Conservation (phyloP, 2,329 filamentous ascomycete species). For the Xylaria sp. region DNA sequence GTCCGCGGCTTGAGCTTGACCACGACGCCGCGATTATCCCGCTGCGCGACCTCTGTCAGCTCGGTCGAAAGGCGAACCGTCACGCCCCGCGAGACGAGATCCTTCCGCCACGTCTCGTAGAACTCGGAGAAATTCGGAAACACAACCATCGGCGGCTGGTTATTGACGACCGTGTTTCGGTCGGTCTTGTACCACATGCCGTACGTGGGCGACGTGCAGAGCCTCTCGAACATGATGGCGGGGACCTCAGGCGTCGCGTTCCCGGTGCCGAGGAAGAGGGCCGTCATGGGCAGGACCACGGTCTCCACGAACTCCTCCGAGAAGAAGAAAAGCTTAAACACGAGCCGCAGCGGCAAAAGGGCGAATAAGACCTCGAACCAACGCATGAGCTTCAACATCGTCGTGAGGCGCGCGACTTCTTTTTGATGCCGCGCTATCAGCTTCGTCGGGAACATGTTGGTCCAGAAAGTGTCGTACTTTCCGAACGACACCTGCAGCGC, state of each 20-base stretch:
- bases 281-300: constrained; percentile 52
- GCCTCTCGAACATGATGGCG: constrained; percentile 50
- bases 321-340: constrained; percentile 49
- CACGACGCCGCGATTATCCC: constrained; percentile 62
- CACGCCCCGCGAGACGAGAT: constrained; percentile 61
- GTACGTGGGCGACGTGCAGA: constrained; percentile 60
- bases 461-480: constrained; percentile 67
- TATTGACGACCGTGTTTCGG: constrained; percentile 51
- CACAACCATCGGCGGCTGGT: constrained; percentile 68
- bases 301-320: constrained; percentile 50
- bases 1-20: constrained; percentile 57
- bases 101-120: constrained; percentile 63
- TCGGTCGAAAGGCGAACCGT: constrained; percentile 64
- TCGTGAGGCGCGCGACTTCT: constrained; percentile 61
- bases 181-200: constrained; percentile 67
- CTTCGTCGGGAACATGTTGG: constrained; percentile 65
- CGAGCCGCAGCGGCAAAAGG: constrained; percentile 56
- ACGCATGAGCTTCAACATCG: constrained; percentile 62
- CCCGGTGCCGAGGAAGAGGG: constrained; percentile 51
- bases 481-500: constrained; percentile 67
- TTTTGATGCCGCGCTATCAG: constrained; percentile 62
- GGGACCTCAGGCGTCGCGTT: constrained; percentile 51
- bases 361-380: constrained; percentile 66
- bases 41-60: constrained; percentile 59
- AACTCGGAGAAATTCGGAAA: constrained; percentile 68